phyloP scores from a whole-genome alignment of 2,329 filamentous ascomycete genomes.

The Sporothrix schenckii region DNA sequence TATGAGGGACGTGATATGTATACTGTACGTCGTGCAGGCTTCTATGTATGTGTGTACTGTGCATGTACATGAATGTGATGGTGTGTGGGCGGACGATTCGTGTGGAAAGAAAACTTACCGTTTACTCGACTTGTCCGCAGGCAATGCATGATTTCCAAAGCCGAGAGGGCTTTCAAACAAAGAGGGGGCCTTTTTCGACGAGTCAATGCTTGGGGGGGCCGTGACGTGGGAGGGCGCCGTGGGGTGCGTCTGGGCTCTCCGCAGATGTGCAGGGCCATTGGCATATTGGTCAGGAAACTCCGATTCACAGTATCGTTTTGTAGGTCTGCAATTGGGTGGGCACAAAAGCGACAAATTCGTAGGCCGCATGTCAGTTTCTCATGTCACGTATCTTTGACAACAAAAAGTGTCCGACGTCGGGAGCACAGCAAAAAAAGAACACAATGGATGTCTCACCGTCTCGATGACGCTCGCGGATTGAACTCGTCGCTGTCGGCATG shows the following conservation, averaged over 20 bases:
- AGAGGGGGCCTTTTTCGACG: slow-evolving; percentile 44
- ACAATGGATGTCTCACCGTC: slow-evolving; percentile 31
- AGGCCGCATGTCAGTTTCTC: slow-evolving; percentile 23
- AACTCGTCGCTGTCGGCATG: slow-evolving; percentile 30
- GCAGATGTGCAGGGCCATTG: slow-evolving; percentile 30
- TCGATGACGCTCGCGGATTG: slow-evolving; percentile 30
- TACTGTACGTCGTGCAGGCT: not conserved
- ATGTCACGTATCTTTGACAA: not conserved
- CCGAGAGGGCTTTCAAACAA: slow-evolving; percentile 44
- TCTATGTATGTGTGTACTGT: not conserved
- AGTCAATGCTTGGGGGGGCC: slow-evolving; percentile 45
- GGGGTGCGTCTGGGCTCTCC: slow-evolving; percentile 43
- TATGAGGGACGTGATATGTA: not conserved
- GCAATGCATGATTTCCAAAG: slow-evolving; percentile 37
- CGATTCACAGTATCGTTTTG: slow-evolving; percentile 35
- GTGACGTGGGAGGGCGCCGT: slow-evolving; percentile 43
- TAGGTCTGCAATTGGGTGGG: slow-evolving; percentile 29
- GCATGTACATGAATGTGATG: not conserved
- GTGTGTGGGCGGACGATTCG: not conserved
- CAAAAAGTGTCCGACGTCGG: not conserved
- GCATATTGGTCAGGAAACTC: slow-evolving; percentile 31
- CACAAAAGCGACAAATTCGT: slow-evolving; percentile 22
- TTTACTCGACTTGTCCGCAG: slow-evolving; percentile 37
- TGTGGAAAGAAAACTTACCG: slow-evolving; percentile 36
- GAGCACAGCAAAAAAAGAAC: not conserved